A percentile compares a stretch with the other conserved stretches of the same genome.
Evolutionary conservation across 306 rosid species (phyloP).

Genomic region (Gastrolobium villosum): DNA sequence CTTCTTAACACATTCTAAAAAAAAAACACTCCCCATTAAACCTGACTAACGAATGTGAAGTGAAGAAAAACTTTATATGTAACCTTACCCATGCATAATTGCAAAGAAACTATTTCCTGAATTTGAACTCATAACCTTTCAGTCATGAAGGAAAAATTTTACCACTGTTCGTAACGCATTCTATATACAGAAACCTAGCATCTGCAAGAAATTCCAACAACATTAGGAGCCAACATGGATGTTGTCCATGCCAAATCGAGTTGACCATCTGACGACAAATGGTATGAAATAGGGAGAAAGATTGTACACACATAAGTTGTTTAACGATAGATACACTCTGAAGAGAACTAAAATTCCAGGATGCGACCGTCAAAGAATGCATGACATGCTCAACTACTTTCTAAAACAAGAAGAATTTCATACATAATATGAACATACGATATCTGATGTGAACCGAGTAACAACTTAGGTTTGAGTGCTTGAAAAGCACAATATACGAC

Average conservation of each 20-base stretch:
- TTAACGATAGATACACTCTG: neutral
- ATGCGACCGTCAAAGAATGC: neutral
- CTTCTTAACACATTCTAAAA: no score
- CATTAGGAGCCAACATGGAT: neutral
- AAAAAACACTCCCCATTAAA: no score
- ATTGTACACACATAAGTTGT: neutral
- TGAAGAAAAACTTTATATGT: no score
- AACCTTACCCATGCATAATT: no score
- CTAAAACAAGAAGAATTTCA: conserved; percentile 1
- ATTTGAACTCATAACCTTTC: no score
- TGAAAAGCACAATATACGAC: conserved; percentile 17
- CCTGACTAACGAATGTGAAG: no score
- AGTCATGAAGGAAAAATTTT: no score
- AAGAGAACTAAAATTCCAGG: neutral
- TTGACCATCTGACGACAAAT: neutral
- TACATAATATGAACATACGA: conserved; percentile 27
- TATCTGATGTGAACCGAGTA: conserved; percentile 15
- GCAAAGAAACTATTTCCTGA: no score
- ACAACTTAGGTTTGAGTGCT: neutral
- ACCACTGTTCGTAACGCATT: no score
- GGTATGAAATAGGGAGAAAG: neutral
- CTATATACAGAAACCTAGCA: neutral
- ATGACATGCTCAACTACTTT: neutral
- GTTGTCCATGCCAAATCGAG: neutral
- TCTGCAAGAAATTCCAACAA: conserved; percentile 3